A percentile compares a stretch with the other conserved stretches of the same genome.
Conservation (phyloP, 371 early-diverging fungal genomes). For the Mucor racemosus region DNA sequence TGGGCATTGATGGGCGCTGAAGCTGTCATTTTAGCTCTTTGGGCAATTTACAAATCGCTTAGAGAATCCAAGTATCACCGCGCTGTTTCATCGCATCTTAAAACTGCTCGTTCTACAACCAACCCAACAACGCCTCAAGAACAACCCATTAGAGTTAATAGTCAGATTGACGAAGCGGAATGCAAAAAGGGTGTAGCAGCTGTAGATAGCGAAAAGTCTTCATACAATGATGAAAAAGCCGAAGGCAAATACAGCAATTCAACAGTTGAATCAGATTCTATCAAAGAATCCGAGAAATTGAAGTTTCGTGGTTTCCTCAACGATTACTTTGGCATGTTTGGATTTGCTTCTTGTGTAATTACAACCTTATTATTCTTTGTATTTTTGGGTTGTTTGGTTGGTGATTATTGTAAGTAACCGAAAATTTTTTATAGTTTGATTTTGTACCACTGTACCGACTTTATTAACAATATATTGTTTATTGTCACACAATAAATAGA, state of each 20-base stretch:
- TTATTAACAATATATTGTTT: constrained; percentile 9
- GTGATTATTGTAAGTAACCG: constrained; percentile 68
- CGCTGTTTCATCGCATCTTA: constrained; percentile 8
- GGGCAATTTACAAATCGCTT: constrained; percentile 46
- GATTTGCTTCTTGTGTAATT: constrained; percentile 54
- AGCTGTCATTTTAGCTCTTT: constrained; percentile 44
- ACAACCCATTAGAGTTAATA: constrained; percentile 5
- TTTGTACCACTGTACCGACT: constrained; percentile 11
- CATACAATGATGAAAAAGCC: constrained; percentile 1
- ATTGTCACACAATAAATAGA: constrained; percentile 28
- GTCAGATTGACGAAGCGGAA: constrained; percentile 20
- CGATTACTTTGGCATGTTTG: constrained; percentile 59
- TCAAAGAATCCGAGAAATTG: constrained; percentile 51
- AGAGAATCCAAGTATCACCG: constrained; percentile 23
- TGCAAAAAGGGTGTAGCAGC: constrained; percentile 16
- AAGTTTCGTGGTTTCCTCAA: constrained; percentile 68
- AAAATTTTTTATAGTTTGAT: neutral
- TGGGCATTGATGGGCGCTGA: constrained; percentile 48
- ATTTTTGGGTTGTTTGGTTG: constrained; percentile 69
- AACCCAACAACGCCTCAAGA: neutral
- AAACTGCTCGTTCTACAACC: neutral
- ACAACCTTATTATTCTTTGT: constrained; percentile 68
- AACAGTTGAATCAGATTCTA: constrained; percentile 30
- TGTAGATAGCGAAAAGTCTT: constrained; percentile 11
- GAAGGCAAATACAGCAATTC: constrained; percentile 1